These are phyloP conservation scores for Vinca major DNA, from an alignment of 305 asterid species.

Conservation along the genomic window DNA sequence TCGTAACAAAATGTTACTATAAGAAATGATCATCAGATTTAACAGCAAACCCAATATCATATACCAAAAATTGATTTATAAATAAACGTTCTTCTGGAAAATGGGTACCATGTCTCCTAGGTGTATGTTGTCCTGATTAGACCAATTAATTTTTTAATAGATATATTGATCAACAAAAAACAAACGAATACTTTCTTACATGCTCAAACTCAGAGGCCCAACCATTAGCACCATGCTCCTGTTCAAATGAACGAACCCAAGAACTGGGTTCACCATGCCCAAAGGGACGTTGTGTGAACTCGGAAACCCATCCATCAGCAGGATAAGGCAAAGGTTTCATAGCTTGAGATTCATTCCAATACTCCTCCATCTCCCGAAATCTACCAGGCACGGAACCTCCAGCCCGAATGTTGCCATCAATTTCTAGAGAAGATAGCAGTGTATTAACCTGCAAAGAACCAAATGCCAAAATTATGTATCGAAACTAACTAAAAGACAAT, in stretches of 20 bases:
- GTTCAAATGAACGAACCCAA: constrained; percentile 94
- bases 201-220: constrained; percentile 99
- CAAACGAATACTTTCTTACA: constrained; percentile 37
- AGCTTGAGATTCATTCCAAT: constrained; percentile 86
- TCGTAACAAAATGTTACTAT: background rate
- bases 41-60: background rate
- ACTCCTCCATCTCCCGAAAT: constrained; percentile 75
- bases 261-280: constrained; percentile 61
- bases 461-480: constrained; percentile 7
- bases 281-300: constrained; percentile 51
- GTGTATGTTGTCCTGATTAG: background rate
- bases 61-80: background rate
- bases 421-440: constrained; percentile 79
- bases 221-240: constrained; percentile 78
- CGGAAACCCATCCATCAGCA: constrained; percentile 80
- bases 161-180: background rate
- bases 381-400: constrained; percentile 72
- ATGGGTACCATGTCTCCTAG: background rate
- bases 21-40: background rate
- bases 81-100: background rate
- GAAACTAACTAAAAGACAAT: constrained; percentile 1
- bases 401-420: constrained; percentile 59
- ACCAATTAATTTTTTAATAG: background rate
- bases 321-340: constrained; percentile 54
- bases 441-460: constrained; percentile 70